phyloP scores from a whole-genome alignment of 1,139 yeast genomes.

The Schizosaccharomyces versatilis region DNA sequence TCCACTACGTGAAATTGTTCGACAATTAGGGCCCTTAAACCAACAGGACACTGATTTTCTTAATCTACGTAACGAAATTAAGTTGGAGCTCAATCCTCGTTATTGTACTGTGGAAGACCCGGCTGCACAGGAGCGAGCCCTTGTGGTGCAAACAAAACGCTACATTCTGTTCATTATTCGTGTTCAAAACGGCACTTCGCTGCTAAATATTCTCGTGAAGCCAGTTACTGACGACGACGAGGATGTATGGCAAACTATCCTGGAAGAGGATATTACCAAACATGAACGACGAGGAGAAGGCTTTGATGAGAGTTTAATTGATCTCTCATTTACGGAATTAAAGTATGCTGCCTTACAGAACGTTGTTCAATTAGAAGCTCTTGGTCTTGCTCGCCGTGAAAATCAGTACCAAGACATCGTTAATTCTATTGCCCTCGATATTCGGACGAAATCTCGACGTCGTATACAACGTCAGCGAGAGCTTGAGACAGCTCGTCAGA shows the following conservation, averaged over 20 bases:
- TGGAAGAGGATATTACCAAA: slow-evolving; percentile 25
- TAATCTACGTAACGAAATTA: slow-evolving; percentile 16
- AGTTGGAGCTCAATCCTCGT: slow-evolving; percentile 24
- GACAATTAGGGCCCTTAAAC: slow-evolving; percentile 25
- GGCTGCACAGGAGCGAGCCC: slow-evolving; percentile 23
- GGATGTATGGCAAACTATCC: slow-evolving; percentile 32
- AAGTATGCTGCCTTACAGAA: slow-evolving; percentile 58
- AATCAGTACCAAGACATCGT: slow-evolving; percentile 60
- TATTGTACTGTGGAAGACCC: slow-evolving; percentile 23
- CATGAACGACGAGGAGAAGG: slow-evolving; percentile 15
- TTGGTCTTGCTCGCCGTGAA: slow-evolving; percentile 42
- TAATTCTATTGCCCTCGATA: slow-evolving; percentile 68
- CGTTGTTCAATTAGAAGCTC: slow-evolving; percentile 49
- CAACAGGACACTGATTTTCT: slow-evolving; percentile 18
- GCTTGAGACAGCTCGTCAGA: slow-evolving; percentile 34
- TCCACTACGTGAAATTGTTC: slow-evolving; percentile 28
- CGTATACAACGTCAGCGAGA: slow-evolving; percentile 42
- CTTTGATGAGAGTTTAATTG: slow-evolving; percentile 16
- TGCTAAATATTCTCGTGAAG: slow-evolving; percentile 52
- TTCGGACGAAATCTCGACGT: slow-evolving; percentile 54
- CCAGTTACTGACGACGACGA: slow-evolving; percentile 55
- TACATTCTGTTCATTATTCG: slow-evolving; percentile 59
- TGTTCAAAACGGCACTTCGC: slow-evolving; percentile 50
- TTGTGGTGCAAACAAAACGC: slow-evolving; percentile 62
- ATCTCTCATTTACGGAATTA: slow-evolving; percentile 46